phyloP scores from a whole-genome alignment of 2,329 filamentous ascomycete genomes.

The Phialophora expanda region DNA sequence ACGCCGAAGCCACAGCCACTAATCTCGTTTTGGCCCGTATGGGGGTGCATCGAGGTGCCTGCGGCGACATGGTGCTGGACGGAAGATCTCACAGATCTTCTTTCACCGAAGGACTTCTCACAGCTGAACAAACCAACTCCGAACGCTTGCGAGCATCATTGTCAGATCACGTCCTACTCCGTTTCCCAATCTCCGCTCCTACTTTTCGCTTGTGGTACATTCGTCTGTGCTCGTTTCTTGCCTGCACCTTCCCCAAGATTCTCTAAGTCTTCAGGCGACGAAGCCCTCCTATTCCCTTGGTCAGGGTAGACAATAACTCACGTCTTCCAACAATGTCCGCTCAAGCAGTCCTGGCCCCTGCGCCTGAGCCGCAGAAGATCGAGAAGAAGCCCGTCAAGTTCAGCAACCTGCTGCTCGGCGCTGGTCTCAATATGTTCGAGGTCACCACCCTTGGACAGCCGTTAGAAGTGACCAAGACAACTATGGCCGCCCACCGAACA shows the following conservation, averaged over 20 bases:
- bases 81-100: conserved; percentile 13
- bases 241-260: conserved; percentile 4
- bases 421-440: conserved; percentile 95
- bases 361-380: conserved; percentile 54
- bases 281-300: conserved; percentile 82
- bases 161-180: conserved; percentile 10
- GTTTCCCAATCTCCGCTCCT: conserved; percentile 23
- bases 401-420: conserved; percentile 94
- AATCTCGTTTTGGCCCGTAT: conserved; percentile 25
- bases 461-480: conserved; percentile 98
- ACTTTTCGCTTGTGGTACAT: neutral
- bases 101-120: conserved; percentile 13
- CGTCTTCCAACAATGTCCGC: conserved; percentile 67
- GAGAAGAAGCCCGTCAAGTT: conserved; percentile 99
- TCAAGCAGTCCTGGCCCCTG: conserved; percentile 39
- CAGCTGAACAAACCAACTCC: conserved; percentile 23
- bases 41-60: conserved; percentile 16
- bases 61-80: conserved; percentile 9
- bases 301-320: conserved; percentile 77
- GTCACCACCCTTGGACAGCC: conserved; percentile 77
- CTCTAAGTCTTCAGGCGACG: conserved; percentile 34
- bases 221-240: neutral
- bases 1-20: conserved; percentile 18
- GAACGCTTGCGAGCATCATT: conserved; percentile 1
- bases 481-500: conserved; percentile 95